Conservation (phyloP, 2,329 filamentous ascomycete species). For the Calonectria hawksworthii region DNA sequence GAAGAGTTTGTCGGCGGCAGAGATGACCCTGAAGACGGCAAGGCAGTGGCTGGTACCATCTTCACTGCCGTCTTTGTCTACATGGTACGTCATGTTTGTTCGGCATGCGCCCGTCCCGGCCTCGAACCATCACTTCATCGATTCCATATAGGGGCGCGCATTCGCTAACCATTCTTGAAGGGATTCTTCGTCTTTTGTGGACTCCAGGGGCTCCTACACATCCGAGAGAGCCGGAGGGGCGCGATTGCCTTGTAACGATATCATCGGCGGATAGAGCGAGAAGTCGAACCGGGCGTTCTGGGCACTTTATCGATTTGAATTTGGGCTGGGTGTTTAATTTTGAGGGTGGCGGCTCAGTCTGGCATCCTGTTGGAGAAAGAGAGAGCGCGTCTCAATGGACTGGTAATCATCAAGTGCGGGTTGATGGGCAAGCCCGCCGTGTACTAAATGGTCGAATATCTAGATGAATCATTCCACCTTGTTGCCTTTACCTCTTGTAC, state of each 20-base stretch:
- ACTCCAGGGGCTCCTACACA: slow-evolving; percentile 88
- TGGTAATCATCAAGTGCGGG: slow-evolving; percentile 34
- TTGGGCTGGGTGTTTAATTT: slow-evolving; percentile 45
- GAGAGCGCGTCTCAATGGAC: slow-evolving; percentile 18
- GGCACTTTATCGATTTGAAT: slow-evolving; percentile 42
- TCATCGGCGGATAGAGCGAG: slow-evolving; percentile 37
- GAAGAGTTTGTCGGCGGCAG: slow-evolving; percentile 86
- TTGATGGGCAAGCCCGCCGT: slow-evolving; percentile 24
- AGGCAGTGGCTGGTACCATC: slow-evolving; percentile 85
- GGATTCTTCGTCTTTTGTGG: slow-evolving; percentile 93
- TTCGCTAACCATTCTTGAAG: slow-evolving; percentile 60
- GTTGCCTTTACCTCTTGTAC: slow-evolving; percentile 12
- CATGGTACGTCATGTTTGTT: slow-evolving; percentile 73
- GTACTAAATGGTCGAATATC: slow-evolving; percentile 42
- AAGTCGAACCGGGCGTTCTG: slow-evolving; percentile 47
- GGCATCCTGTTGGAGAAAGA: slow-evolving; percentile 12
- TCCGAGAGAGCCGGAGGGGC: slow-evolving; percentile 85
- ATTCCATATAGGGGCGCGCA: neutral
- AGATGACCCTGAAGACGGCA: slow-evolving; percentile 79
- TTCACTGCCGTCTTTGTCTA: slow-evolving; percentile 93
- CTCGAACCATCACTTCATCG: neutral
- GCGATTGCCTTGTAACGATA: slow-evolving; percentile 78
- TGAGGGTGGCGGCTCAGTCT: slow-evolving; percentile 33
- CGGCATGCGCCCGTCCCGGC: neutral
- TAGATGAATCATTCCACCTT: slow-evolving; percentile 38